Evolutionary conservation across 371 early-diverging fungal species (phyloP).

Genomic region (Paraphysoderma sedebokerense): DNA sequence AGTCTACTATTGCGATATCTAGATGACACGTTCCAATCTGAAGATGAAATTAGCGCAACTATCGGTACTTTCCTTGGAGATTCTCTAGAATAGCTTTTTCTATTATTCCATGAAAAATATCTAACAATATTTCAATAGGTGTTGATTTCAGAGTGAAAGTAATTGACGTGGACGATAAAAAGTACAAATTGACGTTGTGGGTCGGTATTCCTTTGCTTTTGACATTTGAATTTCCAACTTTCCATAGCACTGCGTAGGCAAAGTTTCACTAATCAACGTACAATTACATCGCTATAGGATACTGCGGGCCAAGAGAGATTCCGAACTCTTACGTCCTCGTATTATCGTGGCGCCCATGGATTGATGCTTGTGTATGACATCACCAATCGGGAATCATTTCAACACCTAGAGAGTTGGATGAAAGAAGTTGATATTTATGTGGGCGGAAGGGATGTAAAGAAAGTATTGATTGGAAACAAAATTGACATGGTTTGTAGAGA

Average conservation of each 20-base stretch:
- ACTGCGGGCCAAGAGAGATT: conserved; percentile 99
- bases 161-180: conserved; percentile 69
- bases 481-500: no score
- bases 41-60: conserved; percentile 85
- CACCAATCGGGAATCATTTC: conserved; percentile 79
- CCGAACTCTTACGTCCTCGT: conserved; percentile 96
- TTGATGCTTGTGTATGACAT: conserved; percentile 97
- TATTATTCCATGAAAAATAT: not conserved
- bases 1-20: conserved; percentile 90
- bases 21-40: conserved; percentile 90
- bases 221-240: not conserved
- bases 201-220: conserved; percentile 17
- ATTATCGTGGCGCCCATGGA: conserved; percentile 98
- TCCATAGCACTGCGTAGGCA: no score
- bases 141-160: conserved; percentile 99
- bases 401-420: conserved; percentile 82
- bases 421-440: no score
- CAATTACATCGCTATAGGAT: no score
- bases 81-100: conserved; percentile 4
- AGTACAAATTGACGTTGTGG: conserved; percentile 96
- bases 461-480: no score
- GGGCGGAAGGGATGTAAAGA: no score
- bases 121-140: conserved; percentile 25
- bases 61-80: no score
- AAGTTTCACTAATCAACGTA: no score